Evolutionary conservation across 2,329 filamentous ascomycete species (phyloP).

Genomic region (Byssothecium circinans): DNA sequence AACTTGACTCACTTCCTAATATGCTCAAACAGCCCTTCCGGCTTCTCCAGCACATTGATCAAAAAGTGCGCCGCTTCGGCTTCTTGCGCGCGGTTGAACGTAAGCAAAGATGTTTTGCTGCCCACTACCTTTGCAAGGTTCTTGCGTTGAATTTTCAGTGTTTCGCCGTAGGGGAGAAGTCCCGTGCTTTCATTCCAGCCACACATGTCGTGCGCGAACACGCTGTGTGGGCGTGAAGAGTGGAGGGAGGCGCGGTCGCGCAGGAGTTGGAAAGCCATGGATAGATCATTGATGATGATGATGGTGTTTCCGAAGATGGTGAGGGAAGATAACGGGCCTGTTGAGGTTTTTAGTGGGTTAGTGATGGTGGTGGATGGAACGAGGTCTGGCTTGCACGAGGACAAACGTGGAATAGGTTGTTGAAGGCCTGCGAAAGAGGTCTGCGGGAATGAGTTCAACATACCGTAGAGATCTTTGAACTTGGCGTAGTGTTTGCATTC

Average conservation of each 20-base stretch:
- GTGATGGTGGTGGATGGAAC: not conserved
- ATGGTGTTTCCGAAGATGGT: constrained; percentile 31
- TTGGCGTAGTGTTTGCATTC: constrained; percentile 50
- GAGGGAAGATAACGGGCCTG: constrained; percentile 34
- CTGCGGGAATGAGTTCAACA: not conserved
- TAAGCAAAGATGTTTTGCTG: constrained; percentile 14
- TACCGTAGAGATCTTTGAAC: constrained; percentile 41
- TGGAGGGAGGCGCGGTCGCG: constrained; percentile 23
- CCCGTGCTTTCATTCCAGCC: constrained; percentile 22
- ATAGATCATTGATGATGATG: constrained; percentile 31
- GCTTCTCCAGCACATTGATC: constrained; percentile 19
- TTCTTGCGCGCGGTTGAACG: constrained; percentile 25
- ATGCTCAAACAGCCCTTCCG: constrained; percentile 22
- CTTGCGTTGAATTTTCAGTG: constrained; percentile 22
- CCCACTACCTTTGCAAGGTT: constrained; percentile 26
- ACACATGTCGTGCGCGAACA: constrained; percentile 22
- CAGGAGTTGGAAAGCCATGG: constrained; percentile 28
- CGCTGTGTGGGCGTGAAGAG: constrained; percentile 20
- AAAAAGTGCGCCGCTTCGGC: constrained; percentile 26
- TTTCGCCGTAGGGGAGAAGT: constrained; percentile 16
- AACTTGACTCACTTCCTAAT: constrained; percentile 14
- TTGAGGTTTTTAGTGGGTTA: not conserved
- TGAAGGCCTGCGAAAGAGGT: no score
- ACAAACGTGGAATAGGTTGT: no score
- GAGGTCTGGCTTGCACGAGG: not conserved